phyloP scores from a whole-genome alignment of 805 yeast genomes.

The Wickerhamiella allomyrinae region DNA sequence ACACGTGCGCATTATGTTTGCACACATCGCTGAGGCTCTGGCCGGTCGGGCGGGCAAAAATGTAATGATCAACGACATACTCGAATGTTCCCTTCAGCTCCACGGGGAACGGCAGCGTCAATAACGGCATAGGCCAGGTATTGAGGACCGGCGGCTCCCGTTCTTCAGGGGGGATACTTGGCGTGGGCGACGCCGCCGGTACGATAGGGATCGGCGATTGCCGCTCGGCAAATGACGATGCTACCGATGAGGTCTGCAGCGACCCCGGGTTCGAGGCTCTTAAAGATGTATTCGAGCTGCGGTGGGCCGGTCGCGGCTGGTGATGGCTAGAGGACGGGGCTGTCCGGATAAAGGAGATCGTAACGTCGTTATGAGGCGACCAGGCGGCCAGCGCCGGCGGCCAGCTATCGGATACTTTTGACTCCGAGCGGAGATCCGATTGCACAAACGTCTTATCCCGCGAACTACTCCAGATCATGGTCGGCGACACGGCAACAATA shows the following conservation, averaged over 20 bases:
- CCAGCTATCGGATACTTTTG: constrained; percentile 36
- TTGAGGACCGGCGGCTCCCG: neutral
- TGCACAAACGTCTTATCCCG: constrained; percentile 36
- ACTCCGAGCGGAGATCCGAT: constrained; percentile 33
- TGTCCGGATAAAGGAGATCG: constrained; percentile 28
- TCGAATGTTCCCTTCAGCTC: neutral
- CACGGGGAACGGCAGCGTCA: neutral
- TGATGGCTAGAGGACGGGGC: too few relatives aligned
- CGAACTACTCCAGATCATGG: constrained; percentile 34
- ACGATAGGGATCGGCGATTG: neutral
- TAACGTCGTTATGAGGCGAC: constrained; percentile 38
- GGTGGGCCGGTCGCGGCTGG: neutral
- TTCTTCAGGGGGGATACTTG: neutral
- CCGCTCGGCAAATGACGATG: neutral
- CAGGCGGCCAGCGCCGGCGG: constrained; percentile 42
- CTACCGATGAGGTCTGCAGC: neutral
- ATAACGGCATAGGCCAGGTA: neutral
- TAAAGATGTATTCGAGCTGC: neutral
- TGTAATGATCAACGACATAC: constrained; percentile 13
- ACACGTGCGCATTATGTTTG: constrained; percentile 41
- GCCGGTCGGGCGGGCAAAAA: constrained; percentile 29
- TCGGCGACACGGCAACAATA: constrained; percentile 20
- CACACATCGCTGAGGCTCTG: constrained; percentile 41
- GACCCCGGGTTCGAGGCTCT: neutral
- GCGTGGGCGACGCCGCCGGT: neutral